Conservation (phyloP, 2,329 filamentous ascomycete species). For the Monilinia aucupariae region DNA sequence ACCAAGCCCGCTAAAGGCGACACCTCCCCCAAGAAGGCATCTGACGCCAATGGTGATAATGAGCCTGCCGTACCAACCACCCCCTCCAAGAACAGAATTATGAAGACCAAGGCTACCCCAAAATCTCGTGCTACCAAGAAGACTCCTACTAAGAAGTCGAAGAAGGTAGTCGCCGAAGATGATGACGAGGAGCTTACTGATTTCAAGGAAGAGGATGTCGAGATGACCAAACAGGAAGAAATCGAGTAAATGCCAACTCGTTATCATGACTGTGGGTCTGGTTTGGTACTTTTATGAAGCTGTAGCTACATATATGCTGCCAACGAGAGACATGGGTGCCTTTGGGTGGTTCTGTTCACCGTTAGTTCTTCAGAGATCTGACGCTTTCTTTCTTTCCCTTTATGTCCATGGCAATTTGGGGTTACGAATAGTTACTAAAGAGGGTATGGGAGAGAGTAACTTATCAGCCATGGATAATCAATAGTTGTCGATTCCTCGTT, state of each 20-base stretch:
- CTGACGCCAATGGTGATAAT: constrained; percentile 10
- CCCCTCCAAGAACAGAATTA: constrained; percentile 17
- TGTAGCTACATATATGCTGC: background rate
- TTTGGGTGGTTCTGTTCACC: constrained; percentile 1
- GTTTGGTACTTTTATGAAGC: background rate
- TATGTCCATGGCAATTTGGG: background rate
- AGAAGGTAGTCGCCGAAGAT: constrained; percentile 6
- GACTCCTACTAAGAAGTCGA: constrained; percentile 16
- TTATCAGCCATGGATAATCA: constrained; percentile 2
- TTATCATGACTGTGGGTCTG: background rate
- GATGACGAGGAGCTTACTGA: constrained; percentile 5
- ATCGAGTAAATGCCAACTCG: background rate
- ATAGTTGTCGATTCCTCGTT: background rate
- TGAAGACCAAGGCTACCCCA: constrained; percentile 8
- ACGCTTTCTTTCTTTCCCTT: background rate
- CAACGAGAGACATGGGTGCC: background rate
- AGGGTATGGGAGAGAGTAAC: background rate
- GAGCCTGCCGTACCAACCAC: constrained; percentile 15
- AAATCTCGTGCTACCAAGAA: constrained; percentile 21
- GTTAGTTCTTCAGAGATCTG: background rate
- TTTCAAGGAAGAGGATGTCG: constrained; percentile 5
- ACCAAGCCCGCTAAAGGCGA: background rate
- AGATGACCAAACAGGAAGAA: background rate
- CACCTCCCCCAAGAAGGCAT: constrained; percentile 10
- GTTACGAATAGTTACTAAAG: background rate